Conservation (phyloP, 2,329 filamentous ascomycete genomes). For the Plenodomus lindquistii region DNA sequence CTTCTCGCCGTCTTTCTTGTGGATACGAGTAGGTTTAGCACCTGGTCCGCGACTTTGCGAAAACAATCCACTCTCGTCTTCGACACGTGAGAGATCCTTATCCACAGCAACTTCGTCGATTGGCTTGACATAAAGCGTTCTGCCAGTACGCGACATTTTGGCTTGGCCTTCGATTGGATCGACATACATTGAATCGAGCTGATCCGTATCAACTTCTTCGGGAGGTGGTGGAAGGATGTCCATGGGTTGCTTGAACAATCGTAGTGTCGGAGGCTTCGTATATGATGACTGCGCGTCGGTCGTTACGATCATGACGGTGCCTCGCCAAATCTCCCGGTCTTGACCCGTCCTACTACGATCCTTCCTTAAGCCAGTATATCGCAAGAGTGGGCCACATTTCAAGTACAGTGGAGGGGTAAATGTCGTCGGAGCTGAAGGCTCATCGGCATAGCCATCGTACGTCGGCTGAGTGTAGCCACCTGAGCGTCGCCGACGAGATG, state of each 20-base stretch:
- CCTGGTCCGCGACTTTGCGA: slow-evolving; percentile 59
- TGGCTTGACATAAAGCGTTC: slow-evolving; percentile 84
- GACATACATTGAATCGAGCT: slow-evolving; percentile 77
- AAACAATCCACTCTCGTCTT: slow-evolving; percentile 82
- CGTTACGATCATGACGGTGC: slow-evolving; percentile 94
- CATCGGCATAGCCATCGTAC: slow-evolving; percentile 70
- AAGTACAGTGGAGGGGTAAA: slow-evolving; percentile 86
- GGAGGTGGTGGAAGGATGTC: slow-evolving; percentile 80
- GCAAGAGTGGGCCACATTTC: slow-evolving; percentile 85
- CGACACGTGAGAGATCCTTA: slow-evolving; percentile 75
- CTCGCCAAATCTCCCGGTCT: slow-evolving; percentile 85
- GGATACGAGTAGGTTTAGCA: slow-evolving; percentile 51
- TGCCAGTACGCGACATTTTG: slow-evolving; percentile 81
- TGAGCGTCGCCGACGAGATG: slow-evolving; percentile 46
- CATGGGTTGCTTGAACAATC: slow-evolving; percentile 85
- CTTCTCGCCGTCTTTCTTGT: slow-evolving; percentile 74
- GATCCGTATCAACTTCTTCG: slow-evolving; percentile 63
- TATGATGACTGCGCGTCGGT: slow-evolving; percentile 83
- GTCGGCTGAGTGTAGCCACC: slow-evolving; percentile 48
- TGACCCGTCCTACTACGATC: slow-evolving; percentile 51
- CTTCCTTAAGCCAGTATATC: slow-evolving; percentile 81
- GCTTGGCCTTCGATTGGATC: slow-evolving; percentile 87
- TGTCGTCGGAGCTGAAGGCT: slow-evolving; percentile 65
- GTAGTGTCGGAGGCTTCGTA: slow-evolving; percentile 72
- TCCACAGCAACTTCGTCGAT: slow-evolving; percentile 83